Base-by-base conservation (phyloP, 139 green algal genomes). In the Diplosphaera chodatii region DNA sequence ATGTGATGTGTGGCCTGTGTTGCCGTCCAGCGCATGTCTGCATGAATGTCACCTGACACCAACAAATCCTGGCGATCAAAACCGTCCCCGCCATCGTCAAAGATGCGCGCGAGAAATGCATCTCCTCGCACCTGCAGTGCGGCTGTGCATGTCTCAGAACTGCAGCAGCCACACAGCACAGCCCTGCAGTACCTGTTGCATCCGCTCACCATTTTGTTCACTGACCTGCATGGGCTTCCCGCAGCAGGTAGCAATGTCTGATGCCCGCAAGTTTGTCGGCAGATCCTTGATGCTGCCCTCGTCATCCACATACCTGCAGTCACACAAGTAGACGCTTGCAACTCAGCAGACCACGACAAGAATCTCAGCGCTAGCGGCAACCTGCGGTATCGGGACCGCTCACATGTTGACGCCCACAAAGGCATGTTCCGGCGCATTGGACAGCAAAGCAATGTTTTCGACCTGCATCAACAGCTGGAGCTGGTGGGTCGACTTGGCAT, bases 51-150 rank as follows among this genome's bases (percentile, higher is more conserved):
- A 59, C 48, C 48, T 25, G 48, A 59, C 22, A 59, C 48, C 8
- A 59, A 18, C 48, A 96, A 85, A 81, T 96, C 83, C 70, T 89
- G 33, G 0, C 91, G 80, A 31, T 83, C 72, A 69, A 96, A 96
- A 6, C 86, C 73, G 48, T 96, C n/a, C n/a, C n/a, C 91, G 6
- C 91, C 91, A 75, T 96, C 86, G 77, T 97, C 91, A 69, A 89
- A 84, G 0, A 96, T 68, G 3, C 89, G 82, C 16, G 79, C 85
- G 29, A 97, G 40, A 75, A 96, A 97, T 1, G 84, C 91, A 77
- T 97, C 91, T 16, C 91, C 91, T 2, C 76, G 79, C 37, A 94
- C 85, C 88, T 95, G 80, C 48, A 72, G 2, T 6, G 16, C n/a
- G n/a, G n/a, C n/a, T n/a, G n/a, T n/a, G n/a, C n/a, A n/a, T n/a